Percentiles rank a stretch among this genome's conserved stretches.
Conservation (phyloP, 2,329 filamentous ascomycete species). For the Didymella pinodella region DNA sequence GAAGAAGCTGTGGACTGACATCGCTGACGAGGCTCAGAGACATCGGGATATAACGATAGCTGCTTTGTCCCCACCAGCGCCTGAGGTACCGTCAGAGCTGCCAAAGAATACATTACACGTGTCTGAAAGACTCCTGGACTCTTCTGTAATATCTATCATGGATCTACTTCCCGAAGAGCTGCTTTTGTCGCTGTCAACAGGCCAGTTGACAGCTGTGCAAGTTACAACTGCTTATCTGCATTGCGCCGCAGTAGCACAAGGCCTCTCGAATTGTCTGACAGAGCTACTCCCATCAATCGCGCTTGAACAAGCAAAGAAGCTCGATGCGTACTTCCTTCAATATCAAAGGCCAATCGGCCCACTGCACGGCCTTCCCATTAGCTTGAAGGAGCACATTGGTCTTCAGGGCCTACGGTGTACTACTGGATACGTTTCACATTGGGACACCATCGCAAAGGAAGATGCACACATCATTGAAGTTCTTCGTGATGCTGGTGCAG, state of each 20-base stretch:
- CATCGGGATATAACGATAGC: constrained; percentile 38
- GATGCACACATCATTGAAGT: constrained; percentile 60
- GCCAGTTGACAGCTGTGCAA: constrained; percentile 32
- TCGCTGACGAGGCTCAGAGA: constrained; percentile 39
- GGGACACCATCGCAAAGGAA: constrained; percentile 54
- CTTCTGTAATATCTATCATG: constrained; percentile 29
- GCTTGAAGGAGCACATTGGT: constrained; percentile 61
- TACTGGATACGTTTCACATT: constrained; percentile 60
- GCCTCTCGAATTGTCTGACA: constrained; percentile 35
- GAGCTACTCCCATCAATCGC: constrained; percentile 47
- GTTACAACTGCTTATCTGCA: constrained; percentile 41
- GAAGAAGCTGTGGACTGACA: constrained; percentile 33
- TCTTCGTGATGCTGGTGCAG: constrained; percentile 59
- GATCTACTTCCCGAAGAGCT: constrained; percentile 32
- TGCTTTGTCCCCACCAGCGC: constrained; percentile 26
- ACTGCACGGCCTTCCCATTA: constrained; percentile 62
- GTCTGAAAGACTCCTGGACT: constrained; percentile 29
- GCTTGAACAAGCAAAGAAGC: constrained; percentile 49
- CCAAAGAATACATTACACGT: constrained; percentile 33
- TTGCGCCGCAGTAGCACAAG: constrained; percentile 38
- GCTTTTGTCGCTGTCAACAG: constrained; percentile 24
- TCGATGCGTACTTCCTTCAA: constrained; percentile 52
- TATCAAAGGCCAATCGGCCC: constrained; percentile 53
- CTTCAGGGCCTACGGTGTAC: constrained; percentile 60
- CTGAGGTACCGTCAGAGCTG: constrained; percentile 30